Conservation (phyloP, 78 protist species). For the Cavenderia fasciculata region DNA sequence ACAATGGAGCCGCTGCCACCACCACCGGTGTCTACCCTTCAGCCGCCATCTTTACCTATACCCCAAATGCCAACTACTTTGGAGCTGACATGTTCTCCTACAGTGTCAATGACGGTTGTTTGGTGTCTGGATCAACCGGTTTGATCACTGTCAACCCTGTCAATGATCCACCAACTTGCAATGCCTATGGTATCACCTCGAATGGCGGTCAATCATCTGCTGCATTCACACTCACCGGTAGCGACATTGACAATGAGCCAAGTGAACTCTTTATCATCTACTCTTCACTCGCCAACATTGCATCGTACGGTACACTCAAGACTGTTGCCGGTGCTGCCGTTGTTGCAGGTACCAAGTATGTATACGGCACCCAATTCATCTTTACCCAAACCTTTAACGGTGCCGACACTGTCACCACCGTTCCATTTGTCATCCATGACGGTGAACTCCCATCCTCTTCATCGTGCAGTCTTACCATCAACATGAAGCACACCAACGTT, state of each 20-base stretch:
- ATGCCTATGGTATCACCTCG: background rate
- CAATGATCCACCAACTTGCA: constrained; percentile 10
- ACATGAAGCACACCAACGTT: background rate
- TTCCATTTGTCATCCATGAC: background rate
- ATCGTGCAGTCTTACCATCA: background rate
- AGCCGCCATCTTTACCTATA: background rate
- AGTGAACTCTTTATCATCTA: background rate
- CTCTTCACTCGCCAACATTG: background rate
- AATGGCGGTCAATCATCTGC: background rate
- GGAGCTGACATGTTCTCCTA: background rate
- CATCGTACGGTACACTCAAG: background rate
- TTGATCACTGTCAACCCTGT: background rate
- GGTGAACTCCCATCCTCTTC: background rate
- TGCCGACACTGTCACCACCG: background rate
- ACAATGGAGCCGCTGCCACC: background rate
- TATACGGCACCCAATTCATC: background rate
- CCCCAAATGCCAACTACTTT: background rate
- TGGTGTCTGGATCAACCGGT: background rate
- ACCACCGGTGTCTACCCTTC: background rate
- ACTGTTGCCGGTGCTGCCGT: background rate
- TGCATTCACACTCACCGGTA: background rate
- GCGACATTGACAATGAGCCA: background rate
- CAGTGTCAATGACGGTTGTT: constrained; percentile 32
- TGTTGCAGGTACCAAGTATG: background rate
- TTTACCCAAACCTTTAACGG: background rate